Percentiles rank a stretch among this genome's conserved stretches.
These are phyloP conservation scores for Candida dubliniensis DNA, from an alignment of 1,139 yeast genomes.

Conservation along the genomic window DNA sequence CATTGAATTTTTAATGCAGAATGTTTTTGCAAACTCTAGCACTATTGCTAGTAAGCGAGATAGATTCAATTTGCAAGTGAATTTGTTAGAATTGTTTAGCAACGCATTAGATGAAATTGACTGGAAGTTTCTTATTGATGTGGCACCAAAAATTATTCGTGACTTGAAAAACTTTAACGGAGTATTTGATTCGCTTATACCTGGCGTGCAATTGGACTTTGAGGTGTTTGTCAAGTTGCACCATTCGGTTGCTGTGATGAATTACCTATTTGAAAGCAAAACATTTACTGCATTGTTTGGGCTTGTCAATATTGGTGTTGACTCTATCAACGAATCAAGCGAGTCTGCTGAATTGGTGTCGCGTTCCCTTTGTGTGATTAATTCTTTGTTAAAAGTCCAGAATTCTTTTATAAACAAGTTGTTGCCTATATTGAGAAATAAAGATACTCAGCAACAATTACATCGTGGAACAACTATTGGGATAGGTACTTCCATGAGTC, in stretches of 20 bases:
- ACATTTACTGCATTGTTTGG: slow-evolving; percentile 57
- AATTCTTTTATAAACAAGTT: slow-evolving; percentile 32
- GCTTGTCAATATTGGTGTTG: slow-evolving; percentile 55
- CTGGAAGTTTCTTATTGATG: slow-evolving; percentile 55
- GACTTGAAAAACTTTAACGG: slow-evolving; percentile 48
- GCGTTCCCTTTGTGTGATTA: slow-evolving; percentile 42
- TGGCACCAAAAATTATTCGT: slow-evolving; percentile 28
- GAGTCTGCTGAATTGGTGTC: slow-evolving; percentile 22
- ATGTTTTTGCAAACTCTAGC: slow-evolving; percentile 54
- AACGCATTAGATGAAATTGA: slow-evolving; percentile 62
- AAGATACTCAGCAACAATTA: slow-evolving; percentile 11
- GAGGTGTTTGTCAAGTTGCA: slow-evolving; percentile 51
- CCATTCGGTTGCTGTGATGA: slow-evolving; percentile 67
- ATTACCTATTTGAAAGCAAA: slow-evolving; percentile 59
- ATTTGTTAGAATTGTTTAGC: slow-evolving; percentile 52
- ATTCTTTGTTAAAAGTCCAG: slow-evolving; percentile 55
- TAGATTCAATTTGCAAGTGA: slow-evolving; percentile 49
- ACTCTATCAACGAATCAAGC: slow-evolving; percentile 43
- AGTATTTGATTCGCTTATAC: slow-evolving; percentile 37
- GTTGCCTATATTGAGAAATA: slow-evolving; percentile 29
- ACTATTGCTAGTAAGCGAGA: slow-evolving; percentile 33
- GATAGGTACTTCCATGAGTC: slow-evolving; percentile 30
- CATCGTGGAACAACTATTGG: slow-evolving; percentile 18
- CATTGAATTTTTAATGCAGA: slow-evolving; percentile 66
- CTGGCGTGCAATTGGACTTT: slow-evolving; percentile 25